A percentile compares a stretch with the other conserved stretches of the same genome.
These are phyloP conservation scores for Fusarium chaquense DNA, from an alignment of 2,329 filamentous ascomycete genomes.

Conservation along the genomic window DNA sequence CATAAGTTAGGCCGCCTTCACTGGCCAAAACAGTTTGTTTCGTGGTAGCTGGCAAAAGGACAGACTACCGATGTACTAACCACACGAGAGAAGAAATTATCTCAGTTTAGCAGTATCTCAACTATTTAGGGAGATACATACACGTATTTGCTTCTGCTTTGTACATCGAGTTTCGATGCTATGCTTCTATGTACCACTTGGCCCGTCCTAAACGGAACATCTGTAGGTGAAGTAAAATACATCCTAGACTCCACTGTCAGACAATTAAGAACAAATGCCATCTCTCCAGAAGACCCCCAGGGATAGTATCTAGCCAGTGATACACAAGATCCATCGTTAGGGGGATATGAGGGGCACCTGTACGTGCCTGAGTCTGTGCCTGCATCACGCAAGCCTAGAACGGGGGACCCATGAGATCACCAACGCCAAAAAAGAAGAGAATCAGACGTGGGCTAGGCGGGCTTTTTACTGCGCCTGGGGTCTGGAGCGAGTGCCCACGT, in stretches of 20 bases:
- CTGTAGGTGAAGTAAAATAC: slow-evolving; percentile 3
- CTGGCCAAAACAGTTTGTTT: neutral
- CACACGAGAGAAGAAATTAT: neutral
- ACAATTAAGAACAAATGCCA: slow-evolving; percentile 18
- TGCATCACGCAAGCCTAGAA: slow-evolving; percentile 25
- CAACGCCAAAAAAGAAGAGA: slow-evolving; percentile 20
- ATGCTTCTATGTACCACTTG: neutral
- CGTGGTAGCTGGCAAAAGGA: neutral
- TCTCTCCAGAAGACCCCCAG: slow-evolving; percentile 16
- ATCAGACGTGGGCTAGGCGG: neutral
- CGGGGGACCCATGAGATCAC: slow-evolving; percentile 34
- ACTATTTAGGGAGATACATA: neutral
- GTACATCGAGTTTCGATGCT: neutral
- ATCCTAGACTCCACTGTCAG: neutral
- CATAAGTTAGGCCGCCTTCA: neutral
- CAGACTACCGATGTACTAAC: neutral
- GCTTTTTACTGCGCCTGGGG: neutral
- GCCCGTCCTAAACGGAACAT: neutral
- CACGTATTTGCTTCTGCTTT: neutral
- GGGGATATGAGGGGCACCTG: slow-evolving; percentile 29
- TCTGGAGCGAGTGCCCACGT: slow-evolving; percentile 25
- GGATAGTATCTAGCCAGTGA: slow-evolving; percentile 31
- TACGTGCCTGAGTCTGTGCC: slow-evolving; percentile 14
- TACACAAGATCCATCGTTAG: slow-evolving; percentile 28
- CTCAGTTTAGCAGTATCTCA: neutral